These are phyloP conservation scores for Trichoderma lentiforme DNA, from an alignment of 2,329 filamentous ascomycete species.

Conservation along the genomic window DNA sequence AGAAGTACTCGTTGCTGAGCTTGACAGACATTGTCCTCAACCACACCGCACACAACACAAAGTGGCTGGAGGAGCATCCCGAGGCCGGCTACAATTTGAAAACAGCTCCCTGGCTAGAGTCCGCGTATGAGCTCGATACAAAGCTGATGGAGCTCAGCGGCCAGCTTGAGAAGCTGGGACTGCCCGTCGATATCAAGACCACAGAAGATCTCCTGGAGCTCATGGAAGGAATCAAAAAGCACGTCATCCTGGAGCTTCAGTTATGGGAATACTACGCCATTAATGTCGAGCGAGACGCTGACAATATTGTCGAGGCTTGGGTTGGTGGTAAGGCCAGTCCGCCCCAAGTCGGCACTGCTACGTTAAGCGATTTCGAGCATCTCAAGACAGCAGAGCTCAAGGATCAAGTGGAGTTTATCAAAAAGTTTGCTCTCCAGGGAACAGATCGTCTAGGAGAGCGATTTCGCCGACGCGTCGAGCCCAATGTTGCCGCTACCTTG, in stretches of 20 bases:
- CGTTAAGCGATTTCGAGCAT: conserved; percentile 38
- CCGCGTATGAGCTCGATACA: conserved; percentile 60
- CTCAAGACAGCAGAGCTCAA: conserved; percentile 45
- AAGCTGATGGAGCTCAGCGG: conserved; percentile 72
- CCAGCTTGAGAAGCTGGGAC: conserved; percentile 64
- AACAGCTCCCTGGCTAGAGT: conserved; percentile 76
- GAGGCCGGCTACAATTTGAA: conserved; percentile 93
- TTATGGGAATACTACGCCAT: conserved; percentile 94
- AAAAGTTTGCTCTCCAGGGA: conserved; percentile 66
- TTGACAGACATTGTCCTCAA: conserved; percentile 97
- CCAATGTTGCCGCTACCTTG: conserved; percentile 62
- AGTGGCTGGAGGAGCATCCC: conserved; percentile 90
- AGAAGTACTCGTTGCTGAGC: conserved; percentile 78
- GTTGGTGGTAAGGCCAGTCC: conserved; percentile 54
- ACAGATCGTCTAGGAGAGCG: conserved; percentile 75
- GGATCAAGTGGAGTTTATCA: conserved; percentile 59
- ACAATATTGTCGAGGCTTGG: conserved; percentile 71
- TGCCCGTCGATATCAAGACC: conserved; percentile 70
- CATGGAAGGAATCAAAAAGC: conserved; percentile 78
- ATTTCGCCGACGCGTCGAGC: conserved; percentile 68
- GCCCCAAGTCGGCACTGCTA: conserved; percentile 41
- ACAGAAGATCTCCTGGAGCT: conserved; percentile 72
- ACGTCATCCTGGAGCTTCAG: conserved; percentile 72
- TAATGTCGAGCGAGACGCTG: conserved; percentile 69
- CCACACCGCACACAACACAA: conserved; percentile 92